Evolutionary conservation across 164 flowering plant genomes (phyloP).

Genomic region (Dillenia turbinata): DNA sequence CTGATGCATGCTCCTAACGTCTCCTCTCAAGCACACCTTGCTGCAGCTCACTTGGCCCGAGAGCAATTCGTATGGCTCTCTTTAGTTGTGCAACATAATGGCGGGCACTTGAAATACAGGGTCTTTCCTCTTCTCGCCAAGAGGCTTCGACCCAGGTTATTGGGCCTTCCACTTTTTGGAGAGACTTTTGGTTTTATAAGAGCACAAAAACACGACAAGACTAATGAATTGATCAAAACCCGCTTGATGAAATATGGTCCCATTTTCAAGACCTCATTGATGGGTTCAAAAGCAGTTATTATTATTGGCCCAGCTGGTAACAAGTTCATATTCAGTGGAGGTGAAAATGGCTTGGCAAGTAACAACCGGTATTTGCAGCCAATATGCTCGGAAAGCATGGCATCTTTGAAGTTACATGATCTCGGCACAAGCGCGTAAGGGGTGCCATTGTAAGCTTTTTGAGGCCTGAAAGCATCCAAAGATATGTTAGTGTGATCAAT

Average conservation of each 20-base stretch:
- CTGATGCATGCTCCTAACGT: too few relatives aligned
- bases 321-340: conserved; percentile 11
- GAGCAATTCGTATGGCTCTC: too few relatives aligned
- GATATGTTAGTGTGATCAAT: conserved; percentile 15
- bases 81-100: neutral
- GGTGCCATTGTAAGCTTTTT: conserved; percentile 16
- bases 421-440: conserved; percentile 9
- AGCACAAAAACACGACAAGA: conserved; percentile 17
- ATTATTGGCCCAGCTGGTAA: conserved; percentile 18
- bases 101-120: conserved; percentile 13
- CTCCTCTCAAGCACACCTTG: too few relatives aligned
- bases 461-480: conserved; percentile 12
- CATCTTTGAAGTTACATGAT: conserved; percentile 14
- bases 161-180: conserved; percentile 28
- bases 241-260: conserved; percentile 21
- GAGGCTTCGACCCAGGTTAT: conserved; percentile 23
- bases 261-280: conserved; percentile 17
- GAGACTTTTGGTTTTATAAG: conserved; percentile 22
- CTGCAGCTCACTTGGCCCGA: too few relatives aligned
- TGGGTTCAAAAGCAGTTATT: conserved; percentile 15
- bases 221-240: conserved; percentile 16
- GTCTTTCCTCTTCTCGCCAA: conserved; percentile 1
- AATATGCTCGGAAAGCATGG: conserved; percentile 13
- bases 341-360: conserved; percentile 11
- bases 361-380: conserved; percentile 6